A percentile compares a stretch with the other conserved stretches of the same genome.
phyloP scores from a whole-genome alignment of 768 basidiomycete species.

The Kwoniella sp. region DNA sequence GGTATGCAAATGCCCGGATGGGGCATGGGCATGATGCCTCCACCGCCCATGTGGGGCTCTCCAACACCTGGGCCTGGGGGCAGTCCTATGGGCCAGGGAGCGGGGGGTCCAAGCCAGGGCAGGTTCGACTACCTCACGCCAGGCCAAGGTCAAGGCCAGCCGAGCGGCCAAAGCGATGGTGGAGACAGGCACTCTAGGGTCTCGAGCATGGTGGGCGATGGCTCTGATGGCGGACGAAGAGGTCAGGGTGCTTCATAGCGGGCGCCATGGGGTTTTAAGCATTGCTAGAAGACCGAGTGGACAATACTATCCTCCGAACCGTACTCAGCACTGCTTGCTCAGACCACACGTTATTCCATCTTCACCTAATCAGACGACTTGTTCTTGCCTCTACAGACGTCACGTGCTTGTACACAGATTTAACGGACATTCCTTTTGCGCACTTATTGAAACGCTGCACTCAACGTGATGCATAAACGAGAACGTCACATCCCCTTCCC shows the following conservation, averaged over 20 bases:
- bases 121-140: constrained; percentile 17
- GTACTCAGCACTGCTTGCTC: too few species aligned
- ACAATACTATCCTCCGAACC: too few species aligned
- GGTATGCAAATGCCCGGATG: constrained; percentile 9
- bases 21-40: constrained; percentile 18
- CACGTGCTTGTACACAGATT: too few species aligned
- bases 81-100: neutral
- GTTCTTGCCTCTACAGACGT: too few species aligned
- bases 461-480: too few species aligned
- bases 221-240: constrained; percentile 8
- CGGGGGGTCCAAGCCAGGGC: constrained; percentile 5
- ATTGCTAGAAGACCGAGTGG: too few species aligned
- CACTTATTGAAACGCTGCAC: too few species aligned
- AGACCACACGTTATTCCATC: too few species aligned
- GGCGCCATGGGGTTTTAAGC: too few species aligned
- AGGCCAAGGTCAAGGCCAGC: constrained; percentile 5
- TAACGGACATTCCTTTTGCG: too few species aligned
- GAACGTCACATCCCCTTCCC: too few species aligned
- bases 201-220: constrained; percentile 20
- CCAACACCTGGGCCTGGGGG: constrained; percentile 15
- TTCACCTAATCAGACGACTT: too few species aligned
- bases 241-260: constrained; percentile 7
- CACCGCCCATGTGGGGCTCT: constrained; percentile 18
- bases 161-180: constrained; percentile 15
- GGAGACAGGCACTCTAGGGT: constrained; percentile 23